Base-by-base conservation (phyloP, 208 protist genomes). In the Novymonas esmeraldas region DNA sequence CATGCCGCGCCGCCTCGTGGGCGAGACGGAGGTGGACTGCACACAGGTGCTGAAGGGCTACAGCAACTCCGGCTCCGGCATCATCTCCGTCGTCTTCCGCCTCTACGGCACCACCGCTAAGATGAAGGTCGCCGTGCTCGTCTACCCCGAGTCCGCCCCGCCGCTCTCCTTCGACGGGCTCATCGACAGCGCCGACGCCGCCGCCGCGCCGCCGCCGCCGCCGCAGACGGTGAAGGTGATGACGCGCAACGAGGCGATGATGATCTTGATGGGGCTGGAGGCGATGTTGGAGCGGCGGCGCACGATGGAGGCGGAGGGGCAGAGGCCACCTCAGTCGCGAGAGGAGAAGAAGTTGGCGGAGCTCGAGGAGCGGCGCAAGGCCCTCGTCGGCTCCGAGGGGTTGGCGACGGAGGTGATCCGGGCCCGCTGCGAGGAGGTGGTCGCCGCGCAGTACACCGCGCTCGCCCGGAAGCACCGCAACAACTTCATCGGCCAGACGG, bases 201-300 rank as follows among this genome's bases (percentile, higher is more conserved):
- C 70, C 11, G 70, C 34, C 26, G 64, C 70, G 6, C 67, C 66
- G 3, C 59, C 64, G 51, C 39, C 41, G 18, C 63, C 69, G 42
- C 59, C 57, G 64, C 70, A 46, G 58, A 51, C 59, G 34, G 60
- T 89, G 28, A 89, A 89, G 73, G 55, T 64, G 28, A 87, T 94
- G 83, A 64, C 52, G 33, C 77, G 82, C 11, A 76, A 82, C 11
- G 90, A 94, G 74, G 90, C 84, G 14, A 85, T 92, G 78, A 82
- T 84, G 56, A 79, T 96, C 48, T 75, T 96, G 14, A 89, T 96
- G 50, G 84, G 79, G 4, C 81, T 96, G 16, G 87, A 94, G 78
- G 79, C 79, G 55, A 56, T 95, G 73, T 76, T 92, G 24, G 87
- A 95, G 77, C 84, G 90, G 24, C 81, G 69, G 18, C 66, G 77